Evolutionary conservation across 176 grass and related monocot species (phyloP), one percentile per base, ranked within the genome.

Genomic region (Triticum turgidum): DNA sequence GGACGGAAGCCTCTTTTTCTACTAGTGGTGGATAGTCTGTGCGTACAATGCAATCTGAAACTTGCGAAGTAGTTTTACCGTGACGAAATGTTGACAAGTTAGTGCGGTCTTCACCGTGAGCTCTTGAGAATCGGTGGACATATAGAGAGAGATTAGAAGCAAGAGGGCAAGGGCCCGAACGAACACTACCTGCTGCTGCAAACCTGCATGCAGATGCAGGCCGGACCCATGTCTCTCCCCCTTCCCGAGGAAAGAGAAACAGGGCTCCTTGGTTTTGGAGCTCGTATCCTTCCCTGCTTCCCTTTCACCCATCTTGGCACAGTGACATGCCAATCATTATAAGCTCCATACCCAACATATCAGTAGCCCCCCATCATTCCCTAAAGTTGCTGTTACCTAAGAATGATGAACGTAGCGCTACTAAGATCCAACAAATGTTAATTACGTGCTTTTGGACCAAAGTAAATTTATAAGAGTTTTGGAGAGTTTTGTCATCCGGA

Each of bases 251-350:
- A 81, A 77, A 82, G 89, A 29, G 12, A 4, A 70, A 81, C 69
- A 34, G 68, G 32, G n/a, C 80, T 81, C 89, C 52, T 88, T 42
- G 82, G 76, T 77, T 84, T 85, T 91, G 38, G 71, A 72, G 89
- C 89, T 86, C 42, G 78, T 47, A 84, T 65, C 39, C 75, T 80
- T 85, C 83, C 82, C 69, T 82, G 52, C 72, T 21, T 0, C 44
- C 89, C 85, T 91, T 87, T 91, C 82, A 77, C 82, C 86, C 70
- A 88, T 88, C 62, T 82, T 82, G 82, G 12, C 51, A 85, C 82
- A 91, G 89, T 77, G 70, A 72, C 82, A 58, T 82, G 32, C 70
- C 89, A 88, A 91, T 91, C 45, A 91, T 91, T 91, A 85, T 65
- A 62, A 67, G 27, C 68, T 87, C 59, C 80, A 87, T 78, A 63